Base-by-base conservation (phyloP, 495 filamentous ascomycete genomes). In the Tuber calosporum region DNA sequence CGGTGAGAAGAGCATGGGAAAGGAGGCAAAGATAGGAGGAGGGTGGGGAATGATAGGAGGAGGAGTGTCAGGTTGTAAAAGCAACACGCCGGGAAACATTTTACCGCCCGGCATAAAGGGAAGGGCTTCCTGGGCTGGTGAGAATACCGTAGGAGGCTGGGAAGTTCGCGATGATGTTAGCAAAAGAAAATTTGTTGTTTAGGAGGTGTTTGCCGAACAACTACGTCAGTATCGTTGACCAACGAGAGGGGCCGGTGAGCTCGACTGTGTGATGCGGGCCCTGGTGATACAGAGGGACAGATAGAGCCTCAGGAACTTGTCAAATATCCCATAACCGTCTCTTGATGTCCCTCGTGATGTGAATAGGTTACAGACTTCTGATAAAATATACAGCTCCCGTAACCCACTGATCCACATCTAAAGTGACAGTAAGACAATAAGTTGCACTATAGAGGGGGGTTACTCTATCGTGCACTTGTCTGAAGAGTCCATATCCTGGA, bases 291-390 rank as follows among this genome's bases (percentile, higher is more conserved):
- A 30, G 26, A 26, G 17, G 9, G n/a, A n/a, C n/a, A 4, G 26
- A 13, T 26, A 62, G 53, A 62, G 53, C 53, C 53, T 62, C 53
- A 62, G 53, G 53, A 62, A 62, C 53, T 22, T 53, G 48, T 53
- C 48, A n/a, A 19, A 19, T 22, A 45, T 20, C 42, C 15, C 19
- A 42, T 42, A 42, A 45, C 43, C 8, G 9, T 8, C 5, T 13
- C 53, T 22, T 0, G 53, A 34, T 62, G 53, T 62, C 26, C 53
- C 53, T 19, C 53, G 30, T 62, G 53, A 62, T 62, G 26, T 30
- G 13, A 30, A 62, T 62, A 62, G 5, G 53, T 62, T 62, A 62
- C 4, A 62, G 53, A 62, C 53, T 0, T 5, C 30, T 13, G 53
- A 62, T 62, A 62, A 62, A 26, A 26, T 13, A 30, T 11, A 13